These are phyloP conservation scores for Cucurbita moschata DNA, from an alignment of 306 rosid genomes.

Conservation along the genomic window DNA sequence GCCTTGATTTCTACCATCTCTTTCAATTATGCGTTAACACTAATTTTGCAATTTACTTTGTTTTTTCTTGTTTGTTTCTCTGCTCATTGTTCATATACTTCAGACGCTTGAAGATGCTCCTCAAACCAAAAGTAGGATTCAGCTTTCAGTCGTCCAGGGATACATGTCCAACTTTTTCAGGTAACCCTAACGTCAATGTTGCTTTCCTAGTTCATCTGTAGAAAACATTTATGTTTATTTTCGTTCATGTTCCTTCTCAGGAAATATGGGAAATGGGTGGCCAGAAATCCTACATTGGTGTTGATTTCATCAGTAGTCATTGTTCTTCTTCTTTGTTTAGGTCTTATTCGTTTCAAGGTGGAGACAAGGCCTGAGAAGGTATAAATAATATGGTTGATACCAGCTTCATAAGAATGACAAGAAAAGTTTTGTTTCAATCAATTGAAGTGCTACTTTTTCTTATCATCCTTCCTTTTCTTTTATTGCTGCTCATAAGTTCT, in stretches of 20 bases:
- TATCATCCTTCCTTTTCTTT: neutral
- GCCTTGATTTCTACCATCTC: neutral
- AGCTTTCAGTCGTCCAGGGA: constrained; percentile 79
- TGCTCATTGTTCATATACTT: neutral
- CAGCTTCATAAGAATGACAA: neutral
- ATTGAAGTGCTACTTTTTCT: neutral
- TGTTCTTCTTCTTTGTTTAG: constrained; percentile 75
- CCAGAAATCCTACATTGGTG: constrained; percentile 60
- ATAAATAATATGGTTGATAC: constrained; percentile 5
- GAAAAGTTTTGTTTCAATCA: neutral
- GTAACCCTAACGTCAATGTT: constrained; percentile 25
- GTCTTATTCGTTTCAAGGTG: constrained; percentile 79
- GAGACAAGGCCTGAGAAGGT: constrained; percentile 97
- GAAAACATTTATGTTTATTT: neutral
- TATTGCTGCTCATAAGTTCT: neutral
- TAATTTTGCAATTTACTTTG: neutral
- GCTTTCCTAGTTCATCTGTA: neutral
- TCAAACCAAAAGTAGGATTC: constrained; percentile 37
- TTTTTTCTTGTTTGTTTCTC: neutral
- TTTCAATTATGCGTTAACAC: neutral
- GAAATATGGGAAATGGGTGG: constrained; percentile 81
- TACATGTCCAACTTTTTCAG: constrained; percentile 74
- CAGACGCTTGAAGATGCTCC: constrained; percentile 65
- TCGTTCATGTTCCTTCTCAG: constrained; percentile 22
- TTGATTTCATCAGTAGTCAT: constrained; percentile 56